Base-by-base conservation (phyloP, 2,329 filamentous ascomycete species). In the Aciculosporium take region DNA sequence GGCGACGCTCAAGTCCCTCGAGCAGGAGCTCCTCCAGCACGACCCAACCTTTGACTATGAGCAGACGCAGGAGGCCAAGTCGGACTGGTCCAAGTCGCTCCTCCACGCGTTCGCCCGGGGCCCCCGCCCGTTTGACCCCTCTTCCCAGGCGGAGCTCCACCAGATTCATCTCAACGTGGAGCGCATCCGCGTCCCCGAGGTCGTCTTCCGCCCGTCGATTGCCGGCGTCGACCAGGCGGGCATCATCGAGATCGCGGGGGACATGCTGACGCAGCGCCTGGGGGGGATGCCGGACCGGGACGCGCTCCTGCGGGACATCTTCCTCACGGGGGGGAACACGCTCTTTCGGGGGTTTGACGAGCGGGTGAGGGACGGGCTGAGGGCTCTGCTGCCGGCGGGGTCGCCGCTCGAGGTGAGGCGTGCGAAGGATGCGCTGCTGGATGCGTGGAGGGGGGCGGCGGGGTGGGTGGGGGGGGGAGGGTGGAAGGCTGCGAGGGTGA, bases 151-250 rank as follows among this genome's bases (percentile, higher is more conserved):
- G 15, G 68, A 98, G 63, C 76, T 78, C 15, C 79, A 87, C 59
- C 89, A 96, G 62, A 67, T 98, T 39, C 91, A 98, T 60, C 76
- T 98, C 48, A 98, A 98, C 59, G 86, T 98, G 41, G 88, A 96
- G 67, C 81, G 89, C 42, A 94, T 96, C 60, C 82, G 88, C 39
- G 86, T 94, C 2, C 88, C 88, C 3, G 89, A 96, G 64, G 81
- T 95, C 7, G 74, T 94, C 15, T 95, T 95, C 66, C 85, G 93
- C 56, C 89, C 88, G 0, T 80, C 81, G 13, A 94, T 96, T 55
- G 88, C 88, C 0, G 88, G 88, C 6, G 66, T 95, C 36, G 88
- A 96, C 59, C 91, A 98, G 64, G 86, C 89, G 1, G 91, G 91
- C 23, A 75, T 98, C 39, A 73, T 94, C 15, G 91, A 98, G 60